Evolutionary conservation across 768 basidiomycete species (phyloP), one percentile per base, ranked within the genome.

Genomic region (Pisolithus marmoratus): DNA sequence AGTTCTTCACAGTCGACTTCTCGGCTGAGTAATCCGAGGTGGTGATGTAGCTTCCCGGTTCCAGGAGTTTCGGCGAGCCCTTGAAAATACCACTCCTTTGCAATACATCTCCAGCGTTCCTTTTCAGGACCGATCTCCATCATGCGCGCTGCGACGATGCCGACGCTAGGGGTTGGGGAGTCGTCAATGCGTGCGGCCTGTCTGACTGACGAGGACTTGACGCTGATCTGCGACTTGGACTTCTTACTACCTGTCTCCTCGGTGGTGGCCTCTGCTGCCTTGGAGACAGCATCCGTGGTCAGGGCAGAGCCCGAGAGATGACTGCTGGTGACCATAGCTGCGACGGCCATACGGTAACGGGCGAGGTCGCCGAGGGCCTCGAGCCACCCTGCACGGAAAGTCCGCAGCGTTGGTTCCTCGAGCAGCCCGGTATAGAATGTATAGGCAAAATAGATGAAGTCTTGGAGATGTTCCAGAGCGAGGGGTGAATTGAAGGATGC

Each of bases 311-410:
- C 73, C 4, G 68, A 63, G 17, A 73, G 70, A 5, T 76, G 63
- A 31, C 71, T 75, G 24, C 78, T 76, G 24, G 79, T 76, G 26
- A 89, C 77, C 77, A 93, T 83, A 29, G 84, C 85, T n/a, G 91
- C 89, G n/a, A 97, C 90, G 1, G 87, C 86, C 90, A 96, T 95
- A 47, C 89, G 81, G 67, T 97, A 98, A 34, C 94, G 78, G 0
- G 96, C 93, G 27, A 99, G 78, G 69, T 99, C 96, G 22, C 96
- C 96, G 15, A 99, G 83, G 4, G 94, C 92, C 66, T 99, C 96
- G 48, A 98, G 81, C 96, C 96, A 99, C 17, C 85, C 84, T 2
- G 80, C 73, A 53, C 85, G 83, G 74, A 92, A 96, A 7, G 72
- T 66, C 2, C 66, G 70, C 42, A 98, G 77, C 1, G 74, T 76